Percentiles rank a stretch among this genome's conserved stretches.
Evolutionary conservation across 306 rosid species (phyloP).

Genomic region (Erythrophleum fordii): DNA sequence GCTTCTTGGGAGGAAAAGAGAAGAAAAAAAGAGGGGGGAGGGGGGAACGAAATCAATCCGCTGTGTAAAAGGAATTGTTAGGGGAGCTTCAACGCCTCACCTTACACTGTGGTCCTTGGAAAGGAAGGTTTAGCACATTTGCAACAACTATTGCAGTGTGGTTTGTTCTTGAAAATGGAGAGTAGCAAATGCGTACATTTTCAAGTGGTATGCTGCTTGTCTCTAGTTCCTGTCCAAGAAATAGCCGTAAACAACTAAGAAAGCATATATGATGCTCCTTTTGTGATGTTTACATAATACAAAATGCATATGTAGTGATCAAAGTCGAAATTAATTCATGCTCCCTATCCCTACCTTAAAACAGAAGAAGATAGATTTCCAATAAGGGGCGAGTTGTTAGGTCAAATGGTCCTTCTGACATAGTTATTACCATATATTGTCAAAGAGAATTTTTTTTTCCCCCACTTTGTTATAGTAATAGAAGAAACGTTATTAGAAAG

Average conservation of each 20-base stretch:
- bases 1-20: no score
- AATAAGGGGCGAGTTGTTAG: background rate
- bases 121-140: conserved; percentile 59
- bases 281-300: background rate
- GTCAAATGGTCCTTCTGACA: background rate
- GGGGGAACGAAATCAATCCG: background rate
- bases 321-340: background rate
- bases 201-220: conserved; percentile 53
- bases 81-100: conserved; percentile 40
- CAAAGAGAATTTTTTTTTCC: background rate
- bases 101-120: conserved; percentile 75
- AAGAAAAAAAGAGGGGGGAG: no score
- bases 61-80: background rate
- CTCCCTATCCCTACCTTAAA: background rate
- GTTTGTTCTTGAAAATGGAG: conserved; percentile 85
- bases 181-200: conserved; percentile 74
- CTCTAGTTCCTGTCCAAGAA: conserved; percentile 61
- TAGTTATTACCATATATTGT: background rate
- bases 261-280: background rate
- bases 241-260: background rate
- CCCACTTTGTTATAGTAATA: background rate
- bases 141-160: conserved; percentile 75
- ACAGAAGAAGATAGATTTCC: background rate
- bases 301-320: background rate
- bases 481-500: background rate